These are phyloP conservation scores for Aquilaria malaccensis DNA, from an alignment of 345 rosid species.

Conservation along the genomic window DNA sequence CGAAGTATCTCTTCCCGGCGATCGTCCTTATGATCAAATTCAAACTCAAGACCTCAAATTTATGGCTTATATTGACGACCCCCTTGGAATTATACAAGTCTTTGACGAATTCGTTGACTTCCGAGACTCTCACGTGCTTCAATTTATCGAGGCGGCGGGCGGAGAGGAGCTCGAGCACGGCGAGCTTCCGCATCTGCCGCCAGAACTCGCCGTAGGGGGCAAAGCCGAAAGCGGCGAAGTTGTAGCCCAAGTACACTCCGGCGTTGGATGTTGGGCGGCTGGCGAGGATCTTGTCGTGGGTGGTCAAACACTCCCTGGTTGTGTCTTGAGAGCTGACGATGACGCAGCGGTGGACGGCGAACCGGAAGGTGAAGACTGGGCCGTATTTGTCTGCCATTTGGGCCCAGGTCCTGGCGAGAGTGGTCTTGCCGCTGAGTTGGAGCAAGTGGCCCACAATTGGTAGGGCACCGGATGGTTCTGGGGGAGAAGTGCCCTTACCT, in stretches of 20 bases:
- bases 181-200: conserved; percentile 17
- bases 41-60: conserved; percentile 4
- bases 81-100: not conserved
- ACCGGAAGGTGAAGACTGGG: conserved; percentile 7
- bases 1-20: conserved; percentile 10
- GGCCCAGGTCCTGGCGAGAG: not conserved
- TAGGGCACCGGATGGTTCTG: conserved; percentile 9
- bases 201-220: conserved; percentile 16
- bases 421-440: conserved; percentile 2
- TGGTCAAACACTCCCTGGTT: conserved; percentile 26
- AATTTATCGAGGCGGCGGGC: conserved; percentile 8
- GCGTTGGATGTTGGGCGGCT: conserved; percentile 22
- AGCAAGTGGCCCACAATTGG: conserved; percentile 10
- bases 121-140: conserved; percentile 6
- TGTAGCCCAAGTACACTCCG: conserved; percentile 5
- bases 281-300: conserved; percentile 19
- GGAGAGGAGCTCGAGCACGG: conserved; percentile 16
- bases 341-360: conserved; percentile 1
- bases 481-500: not conserved
- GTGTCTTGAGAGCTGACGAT: conserved; percentile 4
- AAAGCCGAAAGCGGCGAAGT: conserved; percentile 16
- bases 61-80: not conserved
- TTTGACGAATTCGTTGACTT: conserved; percentile 7
- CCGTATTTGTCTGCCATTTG: conserved; percentile 10
- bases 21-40: conserved; percentile 10